A percentile compares a stretch with the other conserved stretches of the same genome.
These are phyloP conservation scores for Volvox reticuliferus DNA, from an alignment of 139 green algal genomes.

Conservation along the genomic window DNA sequence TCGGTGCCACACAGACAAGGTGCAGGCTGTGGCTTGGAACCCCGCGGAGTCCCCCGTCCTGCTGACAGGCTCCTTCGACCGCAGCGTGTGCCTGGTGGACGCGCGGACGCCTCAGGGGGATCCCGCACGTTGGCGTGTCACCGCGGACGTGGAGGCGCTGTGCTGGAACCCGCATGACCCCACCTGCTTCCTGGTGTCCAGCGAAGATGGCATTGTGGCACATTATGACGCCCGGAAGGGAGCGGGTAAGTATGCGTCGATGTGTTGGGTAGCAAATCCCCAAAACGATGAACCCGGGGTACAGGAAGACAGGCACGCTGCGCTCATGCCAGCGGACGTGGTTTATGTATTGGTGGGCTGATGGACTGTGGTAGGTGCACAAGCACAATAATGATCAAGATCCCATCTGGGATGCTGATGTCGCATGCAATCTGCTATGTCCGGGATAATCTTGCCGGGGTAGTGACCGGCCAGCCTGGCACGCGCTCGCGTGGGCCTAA, in stretches of 20 bases:
- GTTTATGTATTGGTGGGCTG: not conserved
- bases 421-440: no score
- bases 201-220: constrained; percentile 84
- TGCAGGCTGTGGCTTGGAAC: constrained; percentile 97
- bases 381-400: no score
- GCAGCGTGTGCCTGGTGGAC: constrained; percentile 83
- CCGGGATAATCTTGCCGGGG: no score
- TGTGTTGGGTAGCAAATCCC: no score
- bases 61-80: constrained; percentile 92
- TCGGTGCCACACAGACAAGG: constrained; percentile 92
- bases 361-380: not conserved
- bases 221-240: constrained; percentile 78
- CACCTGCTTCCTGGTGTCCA: constrained; percentile 90
- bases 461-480: no score
- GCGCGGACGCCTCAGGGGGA: constrained; percentile 66
- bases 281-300: no score
- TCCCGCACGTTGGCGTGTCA: constrained; percentile 73
- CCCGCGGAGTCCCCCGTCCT: constrained; percentile 87
- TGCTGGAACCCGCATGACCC: constrained; percentile 86
- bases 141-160: constrained; percentile 91
- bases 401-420: no score
- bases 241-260: no score
- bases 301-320: constrained; percentile 49
- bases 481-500: no score
- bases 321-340: not conserved